These are phyloP conservation scores for Microthlaspi erraticum DNA, from an alignment of 345 rosid genomes.

Conservation along the genomic window DNA sequence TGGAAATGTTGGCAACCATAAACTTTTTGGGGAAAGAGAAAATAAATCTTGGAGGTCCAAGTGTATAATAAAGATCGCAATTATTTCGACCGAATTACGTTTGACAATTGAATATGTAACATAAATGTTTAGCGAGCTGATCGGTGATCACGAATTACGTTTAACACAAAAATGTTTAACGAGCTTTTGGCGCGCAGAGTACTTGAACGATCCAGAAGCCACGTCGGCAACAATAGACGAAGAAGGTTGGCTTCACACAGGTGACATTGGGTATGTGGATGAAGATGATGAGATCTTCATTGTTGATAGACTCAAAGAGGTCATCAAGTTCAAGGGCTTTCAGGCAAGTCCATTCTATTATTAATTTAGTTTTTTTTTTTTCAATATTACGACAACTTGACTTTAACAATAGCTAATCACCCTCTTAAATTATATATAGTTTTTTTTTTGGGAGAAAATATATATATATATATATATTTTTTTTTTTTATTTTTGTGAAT, in stretches of 20 bases:
- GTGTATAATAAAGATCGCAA: not conserved
- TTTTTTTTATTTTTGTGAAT: too few relatives aligned
- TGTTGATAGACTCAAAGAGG: conserved; percentile 84
- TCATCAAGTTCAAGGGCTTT: conserved; percentile 93
- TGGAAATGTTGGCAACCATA: not conserved
- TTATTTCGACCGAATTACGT: not conserved
- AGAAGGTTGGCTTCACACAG: conserved; percentile 95
- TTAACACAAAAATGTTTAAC: not conserved
- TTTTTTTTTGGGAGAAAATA: too few relatives aligned
- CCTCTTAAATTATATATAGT: not conserved
- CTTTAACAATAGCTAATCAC: not conserved
- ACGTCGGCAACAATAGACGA: conserved; percentile 71
- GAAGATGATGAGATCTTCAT: conserved; percentile 84
- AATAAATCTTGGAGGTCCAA: too few relatives aligned
- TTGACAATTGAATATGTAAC: not conserved
- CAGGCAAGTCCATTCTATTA: conserved; percentile 55
- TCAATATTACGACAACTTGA: not conserved
- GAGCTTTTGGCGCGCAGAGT: conserved; percentile 50
- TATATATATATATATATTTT: too few relatives aligned
- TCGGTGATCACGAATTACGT: too few relatives aligned
- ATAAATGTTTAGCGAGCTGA: not conserved
- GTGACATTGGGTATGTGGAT: conserved; percentile 84
- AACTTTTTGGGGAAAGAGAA: too few relatives aligned
- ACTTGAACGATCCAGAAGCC: conserved; percentile 70
- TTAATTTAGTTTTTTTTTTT: not conserved